phyloP scores from a whole-genome alignment of 176 grass and related monocot species.

The Eragrostis curvula region DNA sequence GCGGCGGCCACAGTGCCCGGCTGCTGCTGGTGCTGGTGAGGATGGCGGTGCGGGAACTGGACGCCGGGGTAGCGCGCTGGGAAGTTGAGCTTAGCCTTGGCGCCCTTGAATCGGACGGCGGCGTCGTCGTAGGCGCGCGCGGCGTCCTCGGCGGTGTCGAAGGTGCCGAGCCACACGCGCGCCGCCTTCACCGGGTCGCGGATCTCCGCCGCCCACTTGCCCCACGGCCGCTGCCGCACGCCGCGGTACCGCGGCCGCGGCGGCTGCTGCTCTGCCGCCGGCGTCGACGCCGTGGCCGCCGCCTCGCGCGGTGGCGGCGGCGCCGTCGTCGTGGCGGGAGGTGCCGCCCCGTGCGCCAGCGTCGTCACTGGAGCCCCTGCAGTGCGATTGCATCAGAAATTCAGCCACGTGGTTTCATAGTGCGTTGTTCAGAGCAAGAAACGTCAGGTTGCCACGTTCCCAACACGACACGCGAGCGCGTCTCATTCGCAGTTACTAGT shows the following conservation, averaged over 20 bases:
- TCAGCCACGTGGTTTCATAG: neutral
- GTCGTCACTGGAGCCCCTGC: conserved; percentile 17
- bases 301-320: neutral
- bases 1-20: neutral
- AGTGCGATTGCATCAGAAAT: neutral
- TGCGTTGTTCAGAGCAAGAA: neutral
- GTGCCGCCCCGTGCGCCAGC: neutral
- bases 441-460: neutral
- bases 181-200: conserved; percentile 64
- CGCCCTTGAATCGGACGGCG: conserved; percentile 54
- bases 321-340: neutral
- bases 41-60: neutral
- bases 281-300: neutral
- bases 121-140: conserved; percentile 66
- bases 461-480: neutral
- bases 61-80: neutral
- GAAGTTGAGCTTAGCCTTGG: conserved; percentile 79
- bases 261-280: neutral
- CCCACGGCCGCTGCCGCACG: conserved; percentile 90
- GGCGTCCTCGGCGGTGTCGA: conserved; percentile 55
- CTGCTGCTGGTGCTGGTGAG: neutral
- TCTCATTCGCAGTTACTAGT: too few relatives aligned
- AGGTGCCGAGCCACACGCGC: conserved; percentile 67
- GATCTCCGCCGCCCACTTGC: conserved; percentile 97
- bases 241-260: conserved; percentile 66